A percentile compares a stretch with the other conserved stretches of the same genome.
Conservation (phyloP, 2,329 filamentous ascomycete genomes). For the Stachybotrys chartarum region DNA sequence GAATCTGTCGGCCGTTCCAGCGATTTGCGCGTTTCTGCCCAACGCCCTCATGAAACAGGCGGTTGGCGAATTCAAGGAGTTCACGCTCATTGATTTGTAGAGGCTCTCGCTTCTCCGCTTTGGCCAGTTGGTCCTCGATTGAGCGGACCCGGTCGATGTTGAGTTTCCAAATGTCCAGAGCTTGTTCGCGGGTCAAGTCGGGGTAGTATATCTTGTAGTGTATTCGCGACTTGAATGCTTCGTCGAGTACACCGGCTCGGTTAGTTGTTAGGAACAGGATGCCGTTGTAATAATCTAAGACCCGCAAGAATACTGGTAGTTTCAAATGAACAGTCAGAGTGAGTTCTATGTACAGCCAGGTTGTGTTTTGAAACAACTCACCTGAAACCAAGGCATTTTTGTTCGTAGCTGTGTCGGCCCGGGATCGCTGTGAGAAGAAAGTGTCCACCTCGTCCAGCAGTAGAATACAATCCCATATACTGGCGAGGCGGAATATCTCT, state of each 20-base stretch:
- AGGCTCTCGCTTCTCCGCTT: not conserved
- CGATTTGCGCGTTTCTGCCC: not conserved
- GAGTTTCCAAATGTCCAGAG: not conserved
- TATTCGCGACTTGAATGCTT: not conserved
- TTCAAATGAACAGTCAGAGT: not conserved
- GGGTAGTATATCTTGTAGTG: not conserved
- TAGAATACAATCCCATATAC: not conserved
- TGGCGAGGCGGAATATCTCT: not conserved
- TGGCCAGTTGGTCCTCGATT: not conserved
- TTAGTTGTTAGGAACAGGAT: not conserved
- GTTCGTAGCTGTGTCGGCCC: not conserved
- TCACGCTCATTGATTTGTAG: not conserved
- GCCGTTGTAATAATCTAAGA: not conserved
- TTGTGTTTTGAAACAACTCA: not conserved
- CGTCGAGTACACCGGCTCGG: not conserved
- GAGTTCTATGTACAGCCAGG: too few relatives aligned
- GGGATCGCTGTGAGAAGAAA: not conserved
- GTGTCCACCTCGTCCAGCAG: not conserved
- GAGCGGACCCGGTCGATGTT: not conserved
- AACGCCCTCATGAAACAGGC: not conserved
- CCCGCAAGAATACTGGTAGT: not conserved
- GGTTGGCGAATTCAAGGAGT: not conserved
- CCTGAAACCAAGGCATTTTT: conserved; percentile 1
- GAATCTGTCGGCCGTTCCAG: conserved; percentile 1
- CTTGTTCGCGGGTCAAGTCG: not conserved